Percentiles rank a stretch among this genome's conserved stretches.
Evolutionary conservation across 202 grass and related monocot genomes (phyloP).

Genomic region (Setaria italica): DNA sequence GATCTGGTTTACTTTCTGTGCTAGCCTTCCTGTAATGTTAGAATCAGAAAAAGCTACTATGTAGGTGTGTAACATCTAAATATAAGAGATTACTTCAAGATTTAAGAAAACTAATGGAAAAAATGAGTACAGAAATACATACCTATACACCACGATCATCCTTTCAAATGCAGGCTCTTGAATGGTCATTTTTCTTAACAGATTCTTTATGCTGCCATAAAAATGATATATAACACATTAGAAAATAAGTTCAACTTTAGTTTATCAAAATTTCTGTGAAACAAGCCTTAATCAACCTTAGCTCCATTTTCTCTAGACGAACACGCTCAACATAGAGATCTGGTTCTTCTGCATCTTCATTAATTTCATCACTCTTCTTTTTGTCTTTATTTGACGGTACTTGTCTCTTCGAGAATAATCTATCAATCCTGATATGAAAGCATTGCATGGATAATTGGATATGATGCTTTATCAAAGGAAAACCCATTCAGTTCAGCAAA

Average conservation of each 20-base stretch:
- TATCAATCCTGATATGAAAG: constrained; percentile 66
- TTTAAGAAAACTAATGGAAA: background rate
- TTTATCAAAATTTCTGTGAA: constrained; percentile 11
- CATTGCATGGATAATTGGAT: background rate
- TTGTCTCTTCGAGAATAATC: constrained; percentile 63
- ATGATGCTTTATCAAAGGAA: background rate
- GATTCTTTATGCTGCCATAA: constrained; percentile 73
- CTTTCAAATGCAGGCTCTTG: constrained; percentile 99
- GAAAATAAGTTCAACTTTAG: constrained; percentile 29
- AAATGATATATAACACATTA: constrained; percentile 34
- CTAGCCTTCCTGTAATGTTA: constrained; percentile 61
- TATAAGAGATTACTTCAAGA: constrained; percentile 31
- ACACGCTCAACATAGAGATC: constrained; percentile 84
- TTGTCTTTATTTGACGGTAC: constrained; percentile 51
- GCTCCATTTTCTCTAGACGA: constrained; percentile 90
- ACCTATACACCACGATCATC: constrained; percentile 98
- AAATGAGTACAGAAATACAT: constrained; percentile 34
- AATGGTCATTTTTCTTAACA: constrained; percentile 71
- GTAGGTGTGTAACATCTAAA: constrained; percentile 6
- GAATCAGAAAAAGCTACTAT: constrained; percentile 17
- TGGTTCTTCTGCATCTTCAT: constrained; percentile 53
- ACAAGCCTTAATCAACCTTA: constrained; percentile 58
- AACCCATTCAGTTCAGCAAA: background rate
- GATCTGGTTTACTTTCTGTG: constrained; percentile 61
- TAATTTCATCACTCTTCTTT: constrained; percentile 76